Percentiles rank a stretch among this genome's conserved stretches.
Conservation (phyloP, 352 stramenopile species). For the Phytopythium oedochilum region DNA sequence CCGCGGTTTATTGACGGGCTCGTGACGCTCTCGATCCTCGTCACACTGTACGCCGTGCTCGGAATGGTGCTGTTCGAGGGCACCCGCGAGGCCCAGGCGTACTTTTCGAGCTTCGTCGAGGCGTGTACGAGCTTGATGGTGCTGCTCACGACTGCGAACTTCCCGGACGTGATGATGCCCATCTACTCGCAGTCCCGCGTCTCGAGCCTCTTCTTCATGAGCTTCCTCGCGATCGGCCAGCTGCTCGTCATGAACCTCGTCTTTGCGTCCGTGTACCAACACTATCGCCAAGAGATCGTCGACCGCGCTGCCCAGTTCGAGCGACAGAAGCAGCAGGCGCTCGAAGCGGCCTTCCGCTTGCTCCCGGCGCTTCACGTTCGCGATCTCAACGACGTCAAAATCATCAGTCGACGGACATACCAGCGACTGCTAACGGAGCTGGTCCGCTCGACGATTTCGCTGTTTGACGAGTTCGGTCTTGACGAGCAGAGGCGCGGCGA, state of each 20-base stretch:
- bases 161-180: constrained; percentile 79
- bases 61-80: constrained; percentile 67
- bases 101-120: constrained; percentile 49
- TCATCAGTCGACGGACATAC: constrained; percentile 22
- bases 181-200: constrained; percentile 41
- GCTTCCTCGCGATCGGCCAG: constrained; percentile 59
- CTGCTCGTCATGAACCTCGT: constrained; percentile 83
- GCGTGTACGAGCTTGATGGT: constrained; percentile 58
- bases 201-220: constrained; percentile 62
- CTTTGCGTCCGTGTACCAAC: constrained; percentile 68
- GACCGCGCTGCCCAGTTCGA: constrained; percentile 22
- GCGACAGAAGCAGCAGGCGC: constrained; percentile 32
- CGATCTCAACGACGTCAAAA: constrained; percentile 13
- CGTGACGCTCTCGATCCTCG: constrained; percentile 37
- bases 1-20: constrained; percentile 41
- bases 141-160: constrained; percentile 77
- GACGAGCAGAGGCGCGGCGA: neutral
- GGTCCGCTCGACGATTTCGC: constrained; percentile 22
- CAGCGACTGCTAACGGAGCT: constrained; percentile 21
- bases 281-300: constrained; percentile 45
- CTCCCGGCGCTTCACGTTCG: constrained; percentile 16
- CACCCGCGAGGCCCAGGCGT: constrained; percentile 34
- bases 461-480: constrained; percentile 14
- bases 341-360: constrained; percentile 45
- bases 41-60: constrained; percentile 51